These are phyloP conservation scores for Protoeuglena noctilucae DNA, from an alignment of 139 green algal genomes.

Conservation along the genomic window DNA sequence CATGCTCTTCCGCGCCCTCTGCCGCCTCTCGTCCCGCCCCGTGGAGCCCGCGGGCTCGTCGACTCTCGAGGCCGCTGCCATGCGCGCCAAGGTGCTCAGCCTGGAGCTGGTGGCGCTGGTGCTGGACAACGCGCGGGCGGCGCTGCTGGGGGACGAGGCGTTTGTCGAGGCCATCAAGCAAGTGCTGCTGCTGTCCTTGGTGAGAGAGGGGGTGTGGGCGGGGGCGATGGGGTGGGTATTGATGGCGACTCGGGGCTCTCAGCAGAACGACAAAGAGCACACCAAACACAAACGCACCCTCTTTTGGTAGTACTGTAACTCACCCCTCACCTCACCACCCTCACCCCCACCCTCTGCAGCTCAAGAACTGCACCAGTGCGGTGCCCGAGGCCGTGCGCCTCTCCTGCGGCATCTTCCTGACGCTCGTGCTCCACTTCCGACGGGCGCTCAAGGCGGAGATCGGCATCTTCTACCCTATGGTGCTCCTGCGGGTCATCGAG, in stretches of 20 bases:
- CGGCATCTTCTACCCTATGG: conserved; percentile 94
- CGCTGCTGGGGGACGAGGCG: conserved; percentile 59
- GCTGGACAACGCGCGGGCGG: conserved; percentile 77
- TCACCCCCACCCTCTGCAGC: too few relatives aligned
- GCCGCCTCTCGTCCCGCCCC: conserved; percentile 82
- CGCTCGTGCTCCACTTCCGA: conserved; percentile 65
- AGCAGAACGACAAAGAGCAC: too few relatives aligned
- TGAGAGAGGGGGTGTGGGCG: too few relatives aligned
- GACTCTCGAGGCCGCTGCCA: conserved; percentile 52
- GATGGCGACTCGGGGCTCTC: too few relatives aligned
- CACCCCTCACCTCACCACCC: too few relatives aligned
- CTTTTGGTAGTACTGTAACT: too few relatives aligned
- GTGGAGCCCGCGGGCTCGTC: conserved; percentile 25
- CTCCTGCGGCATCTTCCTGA: conserved; percentile 80
- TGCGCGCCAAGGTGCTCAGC: conserved; percentile 66
- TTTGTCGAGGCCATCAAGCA: conserved; percentile 78
- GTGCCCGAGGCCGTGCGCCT: conserved; percentile 41
- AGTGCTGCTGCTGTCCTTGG: conserved; percentile 88
- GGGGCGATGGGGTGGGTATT: too few relatives aligned
- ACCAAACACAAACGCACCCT: too few relatives aligned
- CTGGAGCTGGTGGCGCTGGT: conserved; percentile 92
- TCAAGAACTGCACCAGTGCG: conserved; percentile 73
- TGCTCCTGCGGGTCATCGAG: conserved; percentile 79
- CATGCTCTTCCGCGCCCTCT: conserved; percentile 91
- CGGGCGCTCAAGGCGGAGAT: conserved; percentile 63